phyloP scores from a whole-genome alignment of 163 green algal species.

The Volvox carteri region DNA sequence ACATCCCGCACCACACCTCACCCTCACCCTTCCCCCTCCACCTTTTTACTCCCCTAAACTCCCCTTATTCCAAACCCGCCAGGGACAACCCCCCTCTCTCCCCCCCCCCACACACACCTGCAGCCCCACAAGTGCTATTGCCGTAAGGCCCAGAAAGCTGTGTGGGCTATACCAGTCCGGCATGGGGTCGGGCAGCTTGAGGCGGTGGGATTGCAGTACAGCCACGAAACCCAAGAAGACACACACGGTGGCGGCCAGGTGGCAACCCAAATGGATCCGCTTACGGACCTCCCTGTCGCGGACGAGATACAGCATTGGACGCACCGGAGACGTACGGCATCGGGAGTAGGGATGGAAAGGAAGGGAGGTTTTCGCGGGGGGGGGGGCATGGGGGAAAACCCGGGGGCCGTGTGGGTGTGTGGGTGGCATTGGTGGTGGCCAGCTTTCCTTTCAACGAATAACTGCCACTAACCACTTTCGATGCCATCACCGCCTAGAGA shows the following conservation, averaged over 20 bases:
- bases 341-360: too few species aligned
- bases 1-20: neutral
- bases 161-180: conserved; percentile 83
- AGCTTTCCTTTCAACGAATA: too few species aligned
- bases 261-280: conserved; percentile 69
- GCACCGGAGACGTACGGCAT: too few species aligned
- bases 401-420: too few species aligned
- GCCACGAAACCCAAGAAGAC: conserved; percentile 68
- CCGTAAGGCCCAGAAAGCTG: conserved; percentile 73
- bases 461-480: too few species aligned
- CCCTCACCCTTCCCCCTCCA: neutral
- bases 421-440: too few species aligned
- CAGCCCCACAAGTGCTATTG: conserved; percentile 59
- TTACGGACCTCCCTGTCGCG: conserved; percentile 71
- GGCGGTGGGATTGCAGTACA: conserved; percentile 75
- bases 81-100: neutral
- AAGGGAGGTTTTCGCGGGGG: too few species aligned
- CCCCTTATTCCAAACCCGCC: neutral
- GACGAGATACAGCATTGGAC: too few species aligned
- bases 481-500: too few species aligned
- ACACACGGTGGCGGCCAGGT: conserved; percentile 54
- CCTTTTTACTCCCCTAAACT: neutral
- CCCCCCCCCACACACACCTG: conserved; percentile 59
- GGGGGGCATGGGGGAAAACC: too few species aligned
- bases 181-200: conserved; percentile 76